These are phyloP conservation scores for Ceraceosorus guamensis DNA, from an alignment of 1,284 basidiomycete genomes.

Conservation along the genomic window DNA sequence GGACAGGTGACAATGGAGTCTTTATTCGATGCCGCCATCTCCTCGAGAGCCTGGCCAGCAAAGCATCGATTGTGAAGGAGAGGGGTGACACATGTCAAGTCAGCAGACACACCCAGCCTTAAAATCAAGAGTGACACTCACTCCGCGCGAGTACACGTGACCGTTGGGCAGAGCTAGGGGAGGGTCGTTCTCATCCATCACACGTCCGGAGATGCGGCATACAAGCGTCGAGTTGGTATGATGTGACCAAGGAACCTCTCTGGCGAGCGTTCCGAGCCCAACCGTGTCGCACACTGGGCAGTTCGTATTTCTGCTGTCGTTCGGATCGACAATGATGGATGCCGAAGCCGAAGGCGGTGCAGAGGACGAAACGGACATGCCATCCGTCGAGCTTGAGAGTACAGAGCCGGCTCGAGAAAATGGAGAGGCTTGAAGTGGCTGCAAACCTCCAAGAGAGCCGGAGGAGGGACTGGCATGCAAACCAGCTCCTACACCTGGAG, in stretches of 20 bases:
- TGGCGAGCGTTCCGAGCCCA: constrained; percentile 65
- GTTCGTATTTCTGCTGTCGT: neutral
- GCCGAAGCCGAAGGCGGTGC: neutral
- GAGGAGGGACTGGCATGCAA: too few relatives aligned
- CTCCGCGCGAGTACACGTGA: constrained; percentile 83
- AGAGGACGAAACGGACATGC: neutral
- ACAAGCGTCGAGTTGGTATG: constrained; percentile 93
- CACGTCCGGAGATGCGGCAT: constrained; percentile 77
- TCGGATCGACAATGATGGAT: neutral
- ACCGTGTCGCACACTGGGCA: constrained; percentile 32
- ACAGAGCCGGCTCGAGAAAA: too few relatives aligned
- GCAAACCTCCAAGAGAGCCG: too few relatives aligned
- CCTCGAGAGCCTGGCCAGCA: constrained; percentile 62
- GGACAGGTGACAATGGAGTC: constrained; percentile 69
- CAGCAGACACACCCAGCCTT: neutral
- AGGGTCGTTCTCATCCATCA: constrained; percentile 89
- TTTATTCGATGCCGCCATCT: constrained; percentile 69
- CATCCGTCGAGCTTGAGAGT: neutral
- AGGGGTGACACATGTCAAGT: constrained; percentile 4
- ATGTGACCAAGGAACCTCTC: constrained; percentile 83
- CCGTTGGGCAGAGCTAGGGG: constrained; percentile 87
- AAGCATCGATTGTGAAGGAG: neutral
- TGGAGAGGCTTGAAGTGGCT: too few relatives aligned
- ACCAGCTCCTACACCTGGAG: neutral
- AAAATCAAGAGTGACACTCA: constrained; percentile 49